Evolutionary conservation across 2,329 filamentous ascomycete genomes (phyloP).

Genomic region (Daldinia sp.): DNA sequence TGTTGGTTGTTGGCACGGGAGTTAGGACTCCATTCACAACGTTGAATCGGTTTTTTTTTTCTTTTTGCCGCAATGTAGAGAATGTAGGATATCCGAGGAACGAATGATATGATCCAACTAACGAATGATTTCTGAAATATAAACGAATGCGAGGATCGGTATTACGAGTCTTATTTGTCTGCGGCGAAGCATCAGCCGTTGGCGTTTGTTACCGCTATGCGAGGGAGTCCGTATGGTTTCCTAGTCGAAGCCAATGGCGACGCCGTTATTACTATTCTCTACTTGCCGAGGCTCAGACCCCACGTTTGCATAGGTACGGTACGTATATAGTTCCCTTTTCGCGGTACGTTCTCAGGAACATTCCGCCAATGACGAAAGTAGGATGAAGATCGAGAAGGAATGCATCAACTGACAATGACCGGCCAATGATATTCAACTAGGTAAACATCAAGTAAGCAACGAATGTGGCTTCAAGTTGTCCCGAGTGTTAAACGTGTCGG

Average conservation of each 20-base stretch:
- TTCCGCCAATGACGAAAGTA: neutral
- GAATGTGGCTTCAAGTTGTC: neutral
- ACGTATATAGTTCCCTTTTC: neutral
- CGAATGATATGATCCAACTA: neutral
- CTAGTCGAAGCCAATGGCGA: neutral
- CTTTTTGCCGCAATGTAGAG: neutral
- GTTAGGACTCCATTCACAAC: neutral
- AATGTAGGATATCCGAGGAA: neutral
- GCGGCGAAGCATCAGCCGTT: neutral
- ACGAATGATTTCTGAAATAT: neutral
- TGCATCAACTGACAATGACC: neutral
- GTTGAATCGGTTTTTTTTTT: neutral
- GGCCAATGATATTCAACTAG: neutral
- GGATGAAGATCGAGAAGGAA: neutral
- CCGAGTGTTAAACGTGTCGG: neutral
- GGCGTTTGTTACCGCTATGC: neutral
- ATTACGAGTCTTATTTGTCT: neutral
- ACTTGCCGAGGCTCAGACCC: neutral
- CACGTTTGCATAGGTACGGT: neutral
- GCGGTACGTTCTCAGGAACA: neutral
- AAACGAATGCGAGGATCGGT: conserved; percentile 1
- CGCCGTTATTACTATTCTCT: neutral
- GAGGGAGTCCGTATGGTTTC: neutral
- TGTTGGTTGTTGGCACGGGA: neutral
- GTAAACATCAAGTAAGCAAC: neutral